These are phyloP conservation scores for Brassica napus DNA, from an alignment of 345 rosid genomes.

Conservation along the genomic window Da-Ae NC_063443.1:11181001-11181500, in stretches of 20 bases:
- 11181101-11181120: conserved; percentile 9
- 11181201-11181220: background rate
- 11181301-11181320: background rate
- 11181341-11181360: conserved; percentile 21
- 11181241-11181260: background rate
- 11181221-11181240: background rate
- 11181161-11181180: conserved; percentile 2
- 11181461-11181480: conserved; percentile 26
- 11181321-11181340: background rate
- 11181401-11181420: background rate
- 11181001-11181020: conserved; percentile 40
- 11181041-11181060: background rate
- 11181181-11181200: conserved; percentile 19
- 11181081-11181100: conserved; percentile 2
- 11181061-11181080: background rate
- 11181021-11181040: conserved; percentile 54
- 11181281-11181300: conserved; percentile 3
- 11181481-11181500: conserved; percentile 21
- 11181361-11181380: conserved; percentile 26
- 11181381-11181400: background rate
- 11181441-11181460: conserved; percentile 25
- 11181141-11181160: background rate
- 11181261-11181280: background rate
- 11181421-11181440: background rate
- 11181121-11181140: conserved; percentile 11